These are phyloP conservation scores for Backusella macrospora DNA, from an alignment of 192 early-diverging fungal genomes.

Conservation along the genomic window DNA sequence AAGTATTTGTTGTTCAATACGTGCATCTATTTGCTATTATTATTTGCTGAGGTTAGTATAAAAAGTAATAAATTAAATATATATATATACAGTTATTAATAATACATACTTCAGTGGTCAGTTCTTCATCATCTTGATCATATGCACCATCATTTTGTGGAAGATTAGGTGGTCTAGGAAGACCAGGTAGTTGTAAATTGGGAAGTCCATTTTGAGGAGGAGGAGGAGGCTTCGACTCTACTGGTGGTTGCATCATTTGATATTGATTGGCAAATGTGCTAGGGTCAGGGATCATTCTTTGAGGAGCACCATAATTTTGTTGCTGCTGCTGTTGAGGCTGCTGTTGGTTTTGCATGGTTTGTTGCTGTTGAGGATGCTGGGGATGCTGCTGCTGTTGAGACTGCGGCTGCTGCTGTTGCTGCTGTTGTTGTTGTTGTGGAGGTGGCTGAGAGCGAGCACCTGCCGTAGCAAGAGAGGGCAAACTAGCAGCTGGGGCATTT, in stretches of 20 bases:
- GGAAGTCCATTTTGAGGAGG: background rate
- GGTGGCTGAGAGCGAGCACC: constrained; percentile 4
- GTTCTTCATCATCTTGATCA: constrained; percentile 44
- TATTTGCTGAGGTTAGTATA: background rate
- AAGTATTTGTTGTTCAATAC: constrained; percentile 48
- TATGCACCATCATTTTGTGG: constrained; percentile 64
- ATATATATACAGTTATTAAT: background rate
- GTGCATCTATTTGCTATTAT: constrained; percentile 55
- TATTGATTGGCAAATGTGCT: constrained; percentile 14
- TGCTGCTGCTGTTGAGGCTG: constrained; percentile 5
- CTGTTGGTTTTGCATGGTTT: constrained; percentile 10
- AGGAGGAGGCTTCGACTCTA: constrained; percentile 5
- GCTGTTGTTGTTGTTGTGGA: constrained; percentile 17
- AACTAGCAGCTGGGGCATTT: constrained; percentile 28
- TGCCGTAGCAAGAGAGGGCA: constrained; percentile 26
- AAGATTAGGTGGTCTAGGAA: constrained; percentile 37
- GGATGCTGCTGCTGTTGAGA: background rate
- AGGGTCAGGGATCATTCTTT: constrained; percentile 13
- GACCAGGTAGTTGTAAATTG: constrained; percentile 27
- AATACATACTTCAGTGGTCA: constrained; percentile 29
- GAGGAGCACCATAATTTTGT: constrained; percentile 9
- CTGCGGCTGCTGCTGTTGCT: constrained; percentile 3
- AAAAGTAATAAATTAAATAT: background rate
- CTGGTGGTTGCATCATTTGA: constrained; percentile 17
- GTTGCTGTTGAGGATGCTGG: constrained; percentile 11